Percentiles rank a stretch among this genome's conserved stretches.
Conservation (phyloP, 2,329 filamentous ascomycete species). For the Huntiella abstrusa region DNA sequence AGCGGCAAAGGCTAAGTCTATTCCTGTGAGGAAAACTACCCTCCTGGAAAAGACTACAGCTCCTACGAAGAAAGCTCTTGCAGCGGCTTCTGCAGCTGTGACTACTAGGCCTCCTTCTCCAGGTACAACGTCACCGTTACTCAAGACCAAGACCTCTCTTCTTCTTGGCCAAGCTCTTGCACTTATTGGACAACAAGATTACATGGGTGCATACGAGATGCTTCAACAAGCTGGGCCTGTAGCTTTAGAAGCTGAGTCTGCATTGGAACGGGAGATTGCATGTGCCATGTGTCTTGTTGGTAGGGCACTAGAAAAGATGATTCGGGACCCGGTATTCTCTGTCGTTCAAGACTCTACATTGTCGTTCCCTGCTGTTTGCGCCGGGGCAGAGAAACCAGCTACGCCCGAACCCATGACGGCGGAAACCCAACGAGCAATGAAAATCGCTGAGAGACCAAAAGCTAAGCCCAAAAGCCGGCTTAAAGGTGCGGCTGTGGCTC, state of each 20-base stretch:
- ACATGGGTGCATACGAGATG: constrained; percentile 35
- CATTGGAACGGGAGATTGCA: constrained; percentile 35
- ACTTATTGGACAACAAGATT: constrained; percentile 32
- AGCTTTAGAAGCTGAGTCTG: constrained; percentile 15
- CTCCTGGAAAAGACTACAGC: not conserved
- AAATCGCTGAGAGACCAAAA: constrained; percentile 6
- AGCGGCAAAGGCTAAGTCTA: not conserved
- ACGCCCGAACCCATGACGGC: too few species aligned
- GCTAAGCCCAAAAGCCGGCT: constrained; percentile 6
- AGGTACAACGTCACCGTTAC: constrained; percentile 8
- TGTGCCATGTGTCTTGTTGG: constrained; percentile 50
- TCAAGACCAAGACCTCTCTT: constrained; percentile 19
- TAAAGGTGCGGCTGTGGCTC: constrained; percentile 11
- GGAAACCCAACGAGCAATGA: not conserved
- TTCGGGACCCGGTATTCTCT: constrained; percentile 66
- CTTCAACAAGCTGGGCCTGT: constrained; percentile 29
- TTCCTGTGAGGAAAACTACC: not conserved
- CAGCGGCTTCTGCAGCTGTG: not conserved
- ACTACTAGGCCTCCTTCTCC: not conserved
- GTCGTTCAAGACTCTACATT: constrained; percentile 85
- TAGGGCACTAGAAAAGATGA: constrained; percentile 53
- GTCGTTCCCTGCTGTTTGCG: constrained; percentile 55
- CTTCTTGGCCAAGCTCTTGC: constrained; percentile 23
- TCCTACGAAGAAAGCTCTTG: constrained; percentile 1
- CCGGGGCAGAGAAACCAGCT: constrained; percentile 1